phyloP scores from a whole-genome alignment of 495 filamentous ascomycete species.

The Xylaria flabelliformis region DNA sequence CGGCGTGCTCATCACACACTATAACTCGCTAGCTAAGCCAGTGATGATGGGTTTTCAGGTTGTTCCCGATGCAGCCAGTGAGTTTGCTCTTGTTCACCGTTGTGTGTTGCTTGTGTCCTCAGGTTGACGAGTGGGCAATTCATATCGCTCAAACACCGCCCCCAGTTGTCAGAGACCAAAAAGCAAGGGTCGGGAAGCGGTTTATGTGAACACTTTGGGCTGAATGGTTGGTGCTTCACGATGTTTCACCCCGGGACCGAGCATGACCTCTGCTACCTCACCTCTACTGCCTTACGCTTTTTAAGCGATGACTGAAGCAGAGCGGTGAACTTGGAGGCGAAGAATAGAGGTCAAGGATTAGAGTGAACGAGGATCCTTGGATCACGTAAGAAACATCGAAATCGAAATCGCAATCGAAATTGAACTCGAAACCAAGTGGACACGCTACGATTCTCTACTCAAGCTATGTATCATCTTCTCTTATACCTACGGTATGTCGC shows the following conservation, averaged over 20 bases:
- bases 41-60: conserved; percentile 21
- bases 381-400: not conserved
- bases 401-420: not conserved
- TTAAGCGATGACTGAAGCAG: not conserved
- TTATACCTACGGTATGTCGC: conserved; percentile 9
- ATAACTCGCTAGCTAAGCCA: conserved; percentile 2
- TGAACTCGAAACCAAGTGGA: too few relatives aligned
- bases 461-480: not conserved
- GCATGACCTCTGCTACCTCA: not conserved
- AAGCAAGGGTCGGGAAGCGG: conserved; percentile 8
- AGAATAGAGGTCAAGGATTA: not conserved
- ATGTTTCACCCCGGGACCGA: conserved; percentile 19
- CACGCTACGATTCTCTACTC: not conserved
- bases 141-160: not conserved
- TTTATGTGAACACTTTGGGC: not conserved
- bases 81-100: conserved; percentile 7
- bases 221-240: conserved; percentile 18
- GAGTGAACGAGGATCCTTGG: conserved; percentile 1
- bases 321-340: not conserved
- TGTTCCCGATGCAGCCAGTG: conserved; percentile 15
- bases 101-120: conserved; percentile 16
- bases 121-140: conserved; percentile 8
- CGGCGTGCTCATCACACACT: conserved; percentile 22
- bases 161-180: conserved; percentile 10
- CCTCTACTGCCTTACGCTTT: not conserved